Evolutionary conservation across 495 filamentous ascomycete species (phyloP).

Genomic region (Penicillium lagena): DNA sequence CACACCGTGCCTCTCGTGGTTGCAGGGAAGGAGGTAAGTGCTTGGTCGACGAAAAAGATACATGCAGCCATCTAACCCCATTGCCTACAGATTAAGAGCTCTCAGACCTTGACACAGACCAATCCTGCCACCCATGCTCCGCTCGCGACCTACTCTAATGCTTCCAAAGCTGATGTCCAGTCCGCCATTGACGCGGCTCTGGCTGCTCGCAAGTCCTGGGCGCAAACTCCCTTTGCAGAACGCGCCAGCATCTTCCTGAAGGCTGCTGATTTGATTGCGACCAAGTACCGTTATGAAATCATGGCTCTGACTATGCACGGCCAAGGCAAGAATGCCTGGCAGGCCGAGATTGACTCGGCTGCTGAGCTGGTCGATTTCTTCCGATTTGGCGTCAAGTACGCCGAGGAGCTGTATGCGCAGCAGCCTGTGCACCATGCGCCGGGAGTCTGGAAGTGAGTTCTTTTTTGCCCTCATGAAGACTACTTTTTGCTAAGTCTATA

Average conservation of each 20-base stretch:
- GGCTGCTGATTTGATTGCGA: slow-evolving; percentile 79
- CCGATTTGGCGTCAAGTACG: slow-evolving; percentile 78
- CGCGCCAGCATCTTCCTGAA: slow-evolving; percentile 92
- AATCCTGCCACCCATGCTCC: slow-evolving; percentile 73
- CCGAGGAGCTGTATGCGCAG: slow-evolving; percentile 78
- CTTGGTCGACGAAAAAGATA: background rate
- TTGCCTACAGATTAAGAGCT: slow-evolving; percentile 23
- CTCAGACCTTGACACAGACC: slow-evolving; percentile 48
- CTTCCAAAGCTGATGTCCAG: slow-evolving; percentile 63
- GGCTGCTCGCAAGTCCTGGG: slow-evolving; percentile 75
- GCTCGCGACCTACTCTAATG: slow-evolving; percentile 74
- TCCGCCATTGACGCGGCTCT: slow-evolving; percentile 75
- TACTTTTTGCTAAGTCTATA: slow-evolving; percentile 1
- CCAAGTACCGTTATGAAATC: slow-evolving; percentile 87
- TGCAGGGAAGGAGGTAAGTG: slow-evolving; percentile 64
- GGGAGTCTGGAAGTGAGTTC: slow-evolving; percentile 67
- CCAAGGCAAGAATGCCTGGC: slow-evolving; percentile 94
- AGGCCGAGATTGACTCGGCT: slow-evolving; percentile 92
- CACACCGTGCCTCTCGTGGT: slow-evolving; percentile 73
- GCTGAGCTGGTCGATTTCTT: slow-evolving; percentile 91
- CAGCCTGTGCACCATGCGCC: slow-evolving; percentile 72
- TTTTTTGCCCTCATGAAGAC: background rate
- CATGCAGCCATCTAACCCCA: background rate
- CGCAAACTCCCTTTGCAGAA: slow-evolving; percentile 74
- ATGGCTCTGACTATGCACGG: slow-evolving; percentile 92